Evolutionary conservation across 176 grass and related monocot genomes (phyloP), one percentile per base, ranked within the genome.

Genomic region (Dactylis glomerata): DNA sequence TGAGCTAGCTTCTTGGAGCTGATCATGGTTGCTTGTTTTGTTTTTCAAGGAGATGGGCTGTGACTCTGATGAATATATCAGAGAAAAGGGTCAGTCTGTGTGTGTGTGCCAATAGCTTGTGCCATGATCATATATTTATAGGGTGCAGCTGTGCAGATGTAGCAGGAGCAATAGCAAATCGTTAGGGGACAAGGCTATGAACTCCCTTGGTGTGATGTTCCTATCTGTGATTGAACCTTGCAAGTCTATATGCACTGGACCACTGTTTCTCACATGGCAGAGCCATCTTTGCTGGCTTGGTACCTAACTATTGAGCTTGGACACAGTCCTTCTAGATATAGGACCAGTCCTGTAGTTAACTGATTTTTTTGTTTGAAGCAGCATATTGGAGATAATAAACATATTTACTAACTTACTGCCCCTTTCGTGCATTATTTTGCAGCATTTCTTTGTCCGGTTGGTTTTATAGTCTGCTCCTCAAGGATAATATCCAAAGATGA

Each of bases 1-100:
- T 91, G 82, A 83, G 66, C 80, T 65, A 91, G 66, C 84, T 85
- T 93, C 86, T 94, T 94, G 27, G 87, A 80, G 55, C 76, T 84
- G 66, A 87, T 72, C 89, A 89, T 92, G 52, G 31, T 85, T 58
- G 51, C n/a, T 72, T 40, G 44, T 72, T n/a, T 56, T 49, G 22
- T 24, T 57, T 85, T 77, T 77, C 74, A 16, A 31, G 9, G 24
- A 59, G 68, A 33, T 63, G 42, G 45, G 14, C 24, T 64, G 5
- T 73, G 24, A 23, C 16, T 50, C 65, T 64, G 26, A 73, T 64
- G 42, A 54, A 81, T 41, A 23, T 31, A 26, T 76, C 51, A 85
- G 69, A 71, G 20, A 68, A 26, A 67, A 2, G 54, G 3, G 49
- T 68, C 6, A 2, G 59, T 26, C 55, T 84, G 55, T 84, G 65